Evolutionary conservation across 73 alveolate species (phyloP).

Genomic region (Paramecium primaurelia): DNA sequence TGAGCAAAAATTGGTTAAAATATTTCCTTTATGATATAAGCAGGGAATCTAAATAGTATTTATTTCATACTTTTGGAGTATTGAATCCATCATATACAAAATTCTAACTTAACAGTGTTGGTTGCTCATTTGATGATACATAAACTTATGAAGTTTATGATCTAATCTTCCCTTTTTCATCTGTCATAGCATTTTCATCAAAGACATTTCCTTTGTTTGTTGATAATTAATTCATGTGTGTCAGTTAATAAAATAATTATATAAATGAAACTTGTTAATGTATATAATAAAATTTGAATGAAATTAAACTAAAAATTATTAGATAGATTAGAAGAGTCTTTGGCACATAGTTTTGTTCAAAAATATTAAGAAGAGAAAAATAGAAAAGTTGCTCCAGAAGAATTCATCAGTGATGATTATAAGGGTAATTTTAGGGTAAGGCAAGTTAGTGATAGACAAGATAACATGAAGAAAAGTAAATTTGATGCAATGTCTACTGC

Average conservation of each 20-base stretch:
- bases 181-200: background rate
- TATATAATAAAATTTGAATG: slow-evolving; percentile 2
- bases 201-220: background rate
- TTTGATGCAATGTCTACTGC: slow-evolving; percentile 43
- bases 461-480: background rate
- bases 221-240: background rate
- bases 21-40: background rate
- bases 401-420: background rate
- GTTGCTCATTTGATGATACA: background rate
- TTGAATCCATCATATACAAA: background rate
- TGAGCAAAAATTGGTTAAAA: background rate
- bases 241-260: slow-evolving; percentile 1
- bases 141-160: background rate
- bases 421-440: slow-evolving; percentile 32
- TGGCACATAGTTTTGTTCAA: background rate
- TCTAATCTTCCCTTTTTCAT: background rate
- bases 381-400: slow-evolving; percentile 23
- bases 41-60: background rate
- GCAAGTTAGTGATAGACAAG: background rate
- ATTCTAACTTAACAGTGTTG: background rate
- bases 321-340: background rate
- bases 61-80: background rate
- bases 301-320: slow-evolving; percentile 17
- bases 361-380: background rate
- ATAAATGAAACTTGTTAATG: background rate